These are phyloP conservation scores for Arthroderma sp. DNA, from an alignment of 2,329 filamentous ascomycete species.

Conservation along the genomic window DNA sequence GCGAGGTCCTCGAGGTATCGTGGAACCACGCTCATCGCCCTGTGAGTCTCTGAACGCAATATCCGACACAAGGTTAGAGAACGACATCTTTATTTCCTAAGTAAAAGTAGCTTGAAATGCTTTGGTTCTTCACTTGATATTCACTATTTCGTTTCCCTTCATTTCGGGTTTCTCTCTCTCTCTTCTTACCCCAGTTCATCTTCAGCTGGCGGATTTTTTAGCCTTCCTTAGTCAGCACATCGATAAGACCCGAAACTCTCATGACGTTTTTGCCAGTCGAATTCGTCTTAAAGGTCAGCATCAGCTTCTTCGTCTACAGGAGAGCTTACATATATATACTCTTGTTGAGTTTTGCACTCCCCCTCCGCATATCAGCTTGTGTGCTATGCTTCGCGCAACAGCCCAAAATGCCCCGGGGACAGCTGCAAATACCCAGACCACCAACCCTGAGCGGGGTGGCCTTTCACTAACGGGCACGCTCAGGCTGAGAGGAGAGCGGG, in stretches of 20 bases:
- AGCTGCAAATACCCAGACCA: not conserved
- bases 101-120: not conserved
- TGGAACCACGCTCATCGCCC: constrained; percentile 33
- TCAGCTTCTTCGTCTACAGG: not conserved
- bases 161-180: not conserved
- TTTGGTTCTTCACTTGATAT: not conserved
- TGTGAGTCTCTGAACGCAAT: constrained; percentile 35
- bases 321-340: not conserved
- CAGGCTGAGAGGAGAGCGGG: constrained; percentile 12
- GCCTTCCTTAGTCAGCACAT: not conserved
- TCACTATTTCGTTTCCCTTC: not conserved
- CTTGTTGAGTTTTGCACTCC: not conserved
- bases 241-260: not conserved
- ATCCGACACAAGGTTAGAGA: constrained; percentile 40
- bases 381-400: not conserved
- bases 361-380: not conserved
- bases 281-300: not conserved
- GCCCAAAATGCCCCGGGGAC: not conserved
- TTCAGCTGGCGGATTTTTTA: not conserved
- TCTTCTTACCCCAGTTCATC: not conserved
- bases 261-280: not conserved
- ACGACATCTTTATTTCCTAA: constrained; percentile 30
- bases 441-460: not conserved
- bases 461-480: constrained; percentile 10
- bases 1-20: constrained; percentile 29